Base-by-base conservation (phyloP, 768 basidiomycete species). In the Trametopsis cervina region DNA sequence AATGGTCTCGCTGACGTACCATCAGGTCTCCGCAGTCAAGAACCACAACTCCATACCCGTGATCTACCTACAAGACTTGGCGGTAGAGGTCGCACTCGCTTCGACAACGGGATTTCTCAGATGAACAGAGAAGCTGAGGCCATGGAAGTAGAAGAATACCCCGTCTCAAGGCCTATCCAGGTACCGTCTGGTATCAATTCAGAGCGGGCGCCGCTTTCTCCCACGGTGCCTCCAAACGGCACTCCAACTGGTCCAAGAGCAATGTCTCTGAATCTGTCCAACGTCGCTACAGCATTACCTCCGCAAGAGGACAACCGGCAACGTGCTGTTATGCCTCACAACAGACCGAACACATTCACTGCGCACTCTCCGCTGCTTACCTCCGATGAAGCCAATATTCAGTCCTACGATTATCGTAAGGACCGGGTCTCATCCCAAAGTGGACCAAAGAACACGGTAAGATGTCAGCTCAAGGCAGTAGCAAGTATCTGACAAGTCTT, bases 181-280 rank as follows among this genome's bases (percentile, higher is more conserved):
- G 37, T 42, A 15, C 44, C 52, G 18, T 33, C 46, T 4, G 46
- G 56, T 36, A 35, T 54, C 1, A 50, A 47, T 18, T 50, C 57
- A 24, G 64, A 60, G 52, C 63, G 37, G 12, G 13, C 36, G 7
- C 12, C 21, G 12, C 22, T 25, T 10, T 17, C 25, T 17, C 26
- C 4, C 26, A 27, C 35, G 66, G 69, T 39, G 27, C 51, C 50
- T 45, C 22, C 43, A 48, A 55, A 54, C 46, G 39, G 60, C 40
- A 23, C 52, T 6, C 60, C 55, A 4, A 58, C 53, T 18, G 64
- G 58, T 4, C 66, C 67, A 18, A 50, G 68, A 44, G 65, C 65
- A 6, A 66, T 66, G 68, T 47, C 59, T 5, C n/a, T 41, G 40
- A 11, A 21, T 20, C 40, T 36, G 35, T 40, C 40, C 46, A 20